Percentiles rank a stretch among this genome's conserved stretches.
Evolutionary conservation across 2,329 filamentous ascomycete genomes (phyloP).

Genomic region (Knufia fluminis): DNA sequence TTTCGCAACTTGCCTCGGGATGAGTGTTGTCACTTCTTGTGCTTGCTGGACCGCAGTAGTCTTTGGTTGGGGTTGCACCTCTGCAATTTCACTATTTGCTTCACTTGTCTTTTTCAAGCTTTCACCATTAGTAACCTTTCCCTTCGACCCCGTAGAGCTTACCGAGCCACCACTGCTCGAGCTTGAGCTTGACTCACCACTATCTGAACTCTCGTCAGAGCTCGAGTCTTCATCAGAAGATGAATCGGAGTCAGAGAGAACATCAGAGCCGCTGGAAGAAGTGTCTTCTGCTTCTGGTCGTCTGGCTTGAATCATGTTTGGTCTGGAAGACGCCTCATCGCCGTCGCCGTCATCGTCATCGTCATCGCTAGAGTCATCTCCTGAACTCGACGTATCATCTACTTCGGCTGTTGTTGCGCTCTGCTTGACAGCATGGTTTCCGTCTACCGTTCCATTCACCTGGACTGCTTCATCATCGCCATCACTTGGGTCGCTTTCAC

Average conservation of each 20-base stretch:
- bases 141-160: not conserved
- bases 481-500: not conserved
- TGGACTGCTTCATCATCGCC: not conserved
- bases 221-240: slow-evolving; percentile 23
- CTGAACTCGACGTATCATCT: not conserved
- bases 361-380: not conserved
- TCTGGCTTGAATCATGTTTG: not conserved
- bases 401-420: not conserved
- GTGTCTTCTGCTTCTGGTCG: slow-evolving; percentile 10
- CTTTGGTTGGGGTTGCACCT: not conserved
- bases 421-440: not conserved
- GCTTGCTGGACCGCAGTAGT: not conserved
- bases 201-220: slow-evolving; percentile 16
- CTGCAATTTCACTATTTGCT: not conserved
- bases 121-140: not conserved
- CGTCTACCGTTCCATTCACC: not conserved
- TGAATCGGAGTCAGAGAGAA: slow-evolving; percentile 23
- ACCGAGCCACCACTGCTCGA: slow-evolving; percentile 2
- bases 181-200: slow-evolving; percentile 8
- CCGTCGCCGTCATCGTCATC: slow-evolving; percentile 11
- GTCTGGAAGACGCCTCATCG: slow-evolving; percentile 8
- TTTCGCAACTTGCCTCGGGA: not conserved
- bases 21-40: not conserved
- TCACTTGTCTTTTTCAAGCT: not conserved
- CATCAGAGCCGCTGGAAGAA: slow-evolving; percentile 12